These are phyloP conservation scores for Diutina ranongensis DNA, from an alignment of 1,139 yeast species.

Conservation along the genomic window DNA sequence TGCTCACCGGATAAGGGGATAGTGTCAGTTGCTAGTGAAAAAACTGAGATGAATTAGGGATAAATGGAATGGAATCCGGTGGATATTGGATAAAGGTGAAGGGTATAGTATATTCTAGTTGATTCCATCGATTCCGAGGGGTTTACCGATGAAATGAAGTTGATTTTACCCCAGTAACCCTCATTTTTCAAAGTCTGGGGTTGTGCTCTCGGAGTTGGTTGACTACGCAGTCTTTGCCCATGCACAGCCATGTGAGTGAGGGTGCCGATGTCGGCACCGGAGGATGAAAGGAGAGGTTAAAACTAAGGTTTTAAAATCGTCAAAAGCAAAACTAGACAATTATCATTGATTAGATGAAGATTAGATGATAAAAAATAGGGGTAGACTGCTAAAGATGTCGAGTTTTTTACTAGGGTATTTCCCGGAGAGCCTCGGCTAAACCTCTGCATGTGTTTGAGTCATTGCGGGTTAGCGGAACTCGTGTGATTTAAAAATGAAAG, in stretches of 20 bases:
- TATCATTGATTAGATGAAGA: too few species aligned
- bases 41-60: too few species aligned
- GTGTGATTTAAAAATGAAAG: neutral
- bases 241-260: neutral
- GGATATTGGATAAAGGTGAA: too few species aligned
- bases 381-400: too few species aligned
- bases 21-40: neutral
- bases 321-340: too few species aligned
- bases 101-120: too few species aligned
- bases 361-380: too few species aligned
- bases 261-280: conserved; percentile 6
- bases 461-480: neutral
- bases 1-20: conserved; percentile 4
- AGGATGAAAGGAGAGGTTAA: neutral
- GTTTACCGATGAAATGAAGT: too few species aligned
- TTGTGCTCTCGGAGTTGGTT: conserved; percentile 3
- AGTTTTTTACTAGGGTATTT: too few species aligned
- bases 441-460: neutral
- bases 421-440: neutral
- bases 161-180: neutral
- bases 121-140: too few species aligned
- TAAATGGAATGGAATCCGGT: neutral
- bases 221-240: neutral
- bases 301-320: too few species aligned
- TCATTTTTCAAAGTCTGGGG: neutral